Percentiles rank a stretch among this genome's conserved stretches.
Evolutionary conservation across 129 eudicot genomes (phyloP).

Genomic region (Pulicaria dysenterica): DNA sequence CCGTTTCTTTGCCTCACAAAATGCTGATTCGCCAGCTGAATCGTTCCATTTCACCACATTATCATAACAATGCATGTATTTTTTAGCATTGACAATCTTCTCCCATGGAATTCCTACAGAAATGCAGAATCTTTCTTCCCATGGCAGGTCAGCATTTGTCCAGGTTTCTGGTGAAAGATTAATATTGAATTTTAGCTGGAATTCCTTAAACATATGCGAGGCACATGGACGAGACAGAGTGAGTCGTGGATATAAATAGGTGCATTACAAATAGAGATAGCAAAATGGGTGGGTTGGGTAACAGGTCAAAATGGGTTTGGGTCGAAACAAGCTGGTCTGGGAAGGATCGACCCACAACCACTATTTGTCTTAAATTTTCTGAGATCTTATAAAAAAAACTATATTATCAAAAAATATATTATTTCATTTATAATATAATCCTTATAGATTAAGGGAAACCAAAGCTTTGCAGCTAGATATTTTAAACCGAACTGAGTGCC

Average conservation of each 20-base stretch:
- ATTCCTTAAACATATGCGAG: not conserved
- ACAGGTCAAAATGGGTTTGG: not conserved
- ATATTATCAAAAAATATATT: too few relatives aligned
- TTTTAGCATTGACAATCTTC: constrained; percentile 62
- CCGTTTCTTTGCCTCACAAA: constrained; percentile 58
- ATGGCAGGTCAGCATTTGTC: constrained; percentile 49
- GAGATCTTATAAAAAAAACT: not conserved
- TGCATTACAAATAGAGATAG: not conserved
- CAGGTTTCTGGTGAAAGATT: constrained; percentile 43
- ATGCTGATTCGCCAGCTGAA: constrained; percentile 67
- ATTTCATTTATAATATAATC: not conserved
- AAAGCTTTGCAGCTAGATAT: not conserved
- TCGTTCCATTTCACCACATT: constrained; percentile 70
- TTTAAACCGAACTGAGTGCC: not conserved
- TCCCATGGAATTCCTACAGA: constrained; percentile 67
- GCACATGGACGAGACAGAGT: not conserved
- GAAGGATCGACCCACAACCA: not conserved
- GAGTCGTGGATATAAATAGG: not conserved
- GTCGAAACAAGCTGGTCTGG: not conserved
- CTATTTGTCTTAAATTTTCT: not conserved
- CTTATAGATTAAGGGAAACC: not conserved
- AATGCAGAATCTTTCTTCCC: constrained; percentile 86
- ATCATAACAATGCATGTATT: constrained; percentile 52
- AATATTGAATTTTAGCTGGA: not conserved
- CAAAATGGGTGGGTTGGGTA: not conserved